Evolutionary conservation across 2,329 filamentous ascomycete genomes (phyloP), one percentile per base, ranked within the genome.

Genomic region (Neurospora sp.): DNA sequence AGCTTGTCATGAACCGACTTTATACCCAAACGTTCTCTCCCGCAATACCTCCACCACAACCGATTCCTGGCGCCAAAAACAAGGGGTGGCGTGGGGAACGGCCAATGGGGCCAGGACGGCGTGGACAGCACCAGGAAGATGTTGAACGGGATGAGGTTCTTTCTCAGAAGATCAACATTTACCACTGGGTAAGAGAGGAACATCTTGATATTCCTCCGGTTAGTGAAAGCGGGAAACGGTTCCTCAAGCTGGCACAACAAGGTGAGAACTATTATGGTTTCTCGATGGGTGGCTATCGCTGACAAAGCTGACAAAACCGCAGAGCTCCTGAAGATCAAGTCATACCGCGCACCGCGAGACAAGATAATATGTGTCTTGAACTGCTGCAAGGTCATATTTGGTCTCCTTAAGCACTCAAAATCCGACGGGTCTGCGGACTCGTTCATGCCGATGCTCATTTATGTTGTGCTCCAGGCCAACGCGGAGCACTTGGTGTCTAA

Each of bases 341-440:
- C 92, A 8, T 99, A 99, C 78, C 89, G 96, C 74, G 96, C 96
- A n/a, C 96, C 96, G 4, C 85, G 96, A 75, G 96, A 99, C 83
- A 99, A 99, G 81, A 96, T 99, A 69, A 98, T 99, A 67, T 99
- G 96, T 79, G 93, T 98, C 66, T 83, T 99, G 69, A 99, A 99
- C 81, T 97, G 94, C 82, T 99, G 96, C 87, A 99, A 99, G 81
- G 96, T 99, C 73, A 98, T 99, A 73, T 98, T 99, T 80, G 96
- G 92, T 93, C 88, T 97, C 67, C 83, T 99, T 68, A 94, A 95
- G 74, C 96, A 97, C 78, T 89, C 92, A 68, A 96, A 97, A 80
- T 91, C 91, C 1, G 96, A 99, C 78, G 95, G 94, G 28, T 98
- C 95, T 1, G 96, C 96, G 12, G 96, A 99, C 81, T 93, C 95